A percentile compares a stretch with the other conserved stretches of the same genome.
phyloP scores from a whole-genome alignment of 371 early-diverging fungal species.

The Batkoa obscura region DNA sequence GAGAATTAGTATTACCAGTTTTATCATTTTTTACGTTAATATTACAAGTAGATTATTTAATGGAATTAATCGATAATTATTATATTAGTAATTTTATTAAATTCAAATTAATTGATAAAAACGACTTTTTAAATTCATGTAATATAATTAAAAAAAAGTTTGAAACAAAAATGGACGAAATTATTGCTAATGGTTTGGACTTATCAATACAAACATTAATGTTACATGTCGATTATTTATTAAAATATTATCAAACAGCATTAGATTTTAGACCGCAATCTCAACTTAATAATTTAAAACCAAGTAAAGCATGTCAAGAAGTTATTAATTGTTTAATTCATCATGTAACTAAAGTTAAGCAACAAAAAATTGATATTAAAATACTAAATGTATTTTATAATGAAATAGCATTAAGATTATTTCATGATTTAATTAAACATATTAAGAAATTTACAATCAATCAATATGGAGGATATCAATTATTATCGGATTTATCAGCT shows the following conservation, averaged over 20 bases:
- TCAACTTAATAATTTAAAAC: conserved; percentile 26
- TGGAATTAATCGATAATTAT: background rate
- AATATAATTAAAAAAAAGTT: conserved; percentile 68
- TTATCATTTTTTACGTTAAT: background rate
- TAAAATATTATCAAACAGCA: conserved; percentile 33
- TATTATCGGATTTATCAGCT: conserved; percentile 19
- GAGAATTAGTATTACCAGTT: background rate
- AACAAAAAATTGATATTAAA: conserved; percentile 57
- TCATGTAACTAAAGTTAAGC: conserved; percentile 44
- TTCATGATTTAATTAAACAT: conserved; percentile 58
- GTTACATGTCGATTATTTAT: conserved; percentile 52
- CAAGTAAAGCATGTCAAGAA: conserved; percentile 42
- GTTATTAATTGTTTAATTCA: conserved; percentile 56
- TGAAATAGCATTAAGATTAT: conserved; percentile 72
- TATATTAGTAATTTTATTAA: background rate
- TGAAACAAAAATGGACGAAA: conserved; percentile 63
- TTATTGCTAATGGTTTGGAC: conserved; percentile 78
- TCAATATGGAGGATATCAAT: conserved; percentile 56
- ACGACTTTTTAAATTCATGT: conserved; percentile 63
- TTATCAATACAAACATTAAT: conserved; percentile 56
- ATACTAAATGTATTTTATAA: conserved; percentile 78
- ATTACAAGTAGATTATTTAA: background rate
- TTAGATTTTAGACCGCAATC: conserved; percentile 46
- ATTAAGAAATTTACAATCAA: conserved; percentile 56
- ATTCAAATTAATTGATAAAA: conserved; percentile 41